A percentile compares a stretch with the other conserved stretches of the same genome.
phyloP scores from a whole-genome alignment of 768 basidiomycete genomes.

The Trametes elegans region DNA sequence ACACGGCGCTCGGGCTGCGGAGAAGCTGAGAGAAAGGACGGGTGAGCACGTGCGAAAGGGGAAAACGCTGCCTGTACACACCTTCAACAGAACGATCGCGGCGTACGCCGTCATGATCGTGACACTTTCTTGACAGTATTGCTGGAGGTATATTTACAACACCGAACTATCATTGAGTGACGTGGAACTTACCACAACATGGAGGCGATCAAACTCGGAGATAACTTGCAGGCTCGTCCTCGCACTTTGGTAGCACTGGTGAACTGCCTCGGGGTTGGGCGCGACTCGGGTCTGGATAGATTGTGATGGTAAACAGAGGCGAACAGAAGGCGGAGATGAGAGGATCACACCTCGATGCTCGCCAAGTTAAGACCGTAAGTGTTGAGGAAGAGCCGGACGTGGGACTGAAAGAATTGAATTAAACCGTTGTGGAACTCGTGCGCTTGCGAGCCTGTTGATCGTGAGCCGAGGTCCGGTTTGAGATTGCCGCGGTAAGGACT shows the following conservation, averaged over 20 bases:
- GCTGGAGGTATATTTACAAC: constrained; percentile 40
- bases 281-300: neutral
- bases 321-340: constrained; percentile 4
- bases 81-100: constrained; percentile 77
- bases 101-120: constrained; percentile 86
- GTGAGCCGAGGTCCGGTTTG: neutral
- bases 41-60: neutral
- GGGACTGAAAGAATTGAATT: constrained; percentile 71
- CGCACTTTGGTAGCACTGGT: constrained; percentile 73
- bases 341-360: constrained; percentile 47
- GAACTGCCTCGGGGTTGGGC: constrained; percentile 60
- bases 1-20: constrained; percentile 55
- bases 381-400: constrained; percentile 81
- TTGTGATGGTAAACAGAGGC: constrained; percentile 8
- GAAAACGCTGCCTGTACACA: constrained; percentile 29
- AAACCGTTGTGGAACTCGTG: constrained; percentile 76
- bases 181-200: constrained; percentile 53
- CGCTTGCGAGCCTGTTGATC: constrained; percentile 53
- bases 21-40: constrained; percentile 48
- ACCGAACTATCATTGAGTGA: neutral
- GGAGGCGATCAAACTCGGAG: constrained; percentile 70
- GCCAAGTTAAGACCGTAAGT: constrained; percentile 76
- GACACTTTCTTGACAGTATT: constrained; percentile 82
- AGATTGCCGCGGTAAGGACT: neutral
- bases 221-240: constrained; percentile 69